A percentile compares a stretch with the other conserved stretches of the same genome.
Evolutionary conservation across 306 rosid species (phyloP).

Genomic region (Morella rubra): DNA sequence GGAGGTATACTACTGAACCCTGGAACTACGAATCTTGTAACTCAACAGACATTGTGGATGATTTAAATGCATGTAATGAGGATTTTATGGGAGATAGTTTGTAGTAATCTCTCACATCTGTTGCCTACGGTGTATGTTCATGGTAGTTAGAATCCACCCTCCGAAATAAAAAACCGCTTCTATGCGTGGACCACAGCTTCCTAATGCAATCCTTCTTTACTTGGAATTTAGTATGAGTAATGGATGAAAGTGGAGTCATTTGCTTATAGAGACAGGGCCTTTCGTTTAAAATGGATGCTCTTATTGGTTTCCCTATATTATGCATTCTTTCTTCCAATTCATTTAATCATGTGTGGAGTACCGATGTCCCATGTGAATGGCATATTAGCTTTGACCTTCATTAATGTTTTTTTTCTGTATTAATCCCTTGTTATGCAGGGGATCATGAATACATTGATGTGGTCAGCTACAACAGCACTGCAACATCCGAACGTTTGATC

Average conservation of each 20-base stretch:
- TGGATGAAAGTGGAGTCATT: neutral
- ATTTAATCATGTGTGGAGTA: neutral
- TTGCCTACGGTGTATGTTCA: neutral
- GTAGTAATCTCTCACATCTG: neutral
- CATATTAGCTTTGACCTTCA: neutral
- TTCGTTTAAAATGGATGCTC: neutral
- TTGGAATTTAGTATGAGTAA: neutral
- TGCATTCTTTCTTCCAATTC: neutral
- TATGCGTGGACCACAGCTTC: neutral
- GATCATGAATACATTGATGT: slow-evolving; percentile 94
- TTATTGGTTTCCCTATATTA: neutral
- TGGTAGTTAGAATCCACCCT: neutral
- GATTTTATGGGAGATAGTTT: neutral
- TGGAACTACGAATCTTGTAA: neutral
- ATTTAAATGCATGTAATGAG: neutral
- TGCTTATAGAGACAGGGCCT: neutral
- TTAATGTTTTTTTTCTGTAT: slow-evolving; percentile 19
- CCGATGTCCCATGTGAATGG: neutral
- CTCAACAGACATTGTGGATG: neutral
- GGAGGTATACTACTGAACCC: slow-evolving; percentile 61
- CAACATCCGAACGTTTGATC: slow-evolving; percentile 69
- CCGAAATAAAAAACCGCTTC: neutral
- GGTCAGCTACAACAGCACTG: slow-evolving; percentile 43
- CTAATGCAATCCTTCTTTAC: neutral
- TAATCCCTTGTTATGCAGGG: slow-evolving; percentile 46